These are phyloP conservation scores for Recurvomyces mirabilis DNA, from an alignment of 495 filamentous ascomycete species.

Conservation along the genomic window DNA sequence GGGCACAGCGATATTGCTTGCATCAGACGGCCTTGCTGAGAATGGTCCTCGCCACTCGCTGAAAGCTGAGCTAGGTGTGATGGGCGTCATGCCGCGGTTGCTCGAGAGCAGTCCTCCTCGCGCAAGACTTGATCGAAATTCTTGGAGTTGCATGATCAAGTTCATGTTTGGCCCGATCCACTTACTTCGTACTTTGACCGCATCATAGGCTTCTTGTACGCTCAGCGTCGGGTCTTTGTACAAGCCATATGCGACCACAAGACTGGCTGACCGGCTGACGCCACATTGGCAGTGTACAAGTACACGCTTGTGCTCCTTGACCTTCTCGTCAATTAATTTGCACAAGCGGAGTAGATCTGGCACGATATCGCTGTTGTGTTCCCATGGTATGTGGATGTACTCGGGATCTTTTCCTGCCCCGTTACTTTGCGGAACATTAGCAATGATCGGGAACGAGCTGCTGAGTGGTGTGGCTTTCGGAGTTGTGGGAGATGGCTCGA, in stretches of 20 bases:
- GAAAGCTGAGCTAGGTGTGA: slow-evolving; percentile 19
- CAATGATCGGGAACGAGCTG: slow-evolving; percentile 1
- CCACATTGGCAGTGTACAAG: slow-evolving; percentile 93
- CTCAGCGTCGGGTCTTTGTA: slow-evolving; percentile 78
- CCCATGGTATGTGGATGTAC: slow-evolving; percentile 94
- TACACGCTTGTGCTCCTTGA: slow-evolving; percentile 71
- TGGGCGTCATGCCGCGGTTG: slow-evolving; percentile 15
- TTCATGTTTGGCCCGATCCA: slow-evolving; percentile 99
- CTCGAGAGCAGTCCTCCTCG: slow-evolving; percentile 26
- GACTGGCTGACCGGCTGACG: slow-evolving; percentile 88
- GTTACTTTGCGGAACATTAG: slow-evolving; percentile 24
- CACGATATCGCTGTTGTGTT: slow-evolving; percentile 93
- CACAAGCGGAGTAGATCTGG: slow-evolving; percentile 76
- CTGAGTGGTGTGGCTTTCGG: slow-evolving; percentile 29
- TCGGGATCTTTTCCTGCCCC: slow-evolving; percentile 65
- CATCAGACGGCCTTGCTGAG: background rate
- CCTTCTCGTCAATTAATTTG: slow-evolving; percentile 70
- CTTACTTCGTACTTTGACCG: slow-evolving; percentile 75
- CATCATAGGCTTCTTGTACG: slow-evolving; percentile 87
- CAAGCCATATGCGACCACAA: slow-evolving; percentile 92
- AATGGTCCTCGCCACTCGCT: slow-evolving; percentile 19
- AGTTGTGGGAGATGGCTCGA: slow-evolving; percentile 28
- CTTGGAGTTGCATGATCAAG: slow-evolving; percentile 90
- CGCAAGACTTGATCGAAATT: slow-evolving; percentile 65
- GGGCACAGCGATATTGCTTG: background rate